phyloP scores from a whole-genome alignment of 1,284 basidiomycete genomes.

The Malassezia vespertilionis region DNA sequence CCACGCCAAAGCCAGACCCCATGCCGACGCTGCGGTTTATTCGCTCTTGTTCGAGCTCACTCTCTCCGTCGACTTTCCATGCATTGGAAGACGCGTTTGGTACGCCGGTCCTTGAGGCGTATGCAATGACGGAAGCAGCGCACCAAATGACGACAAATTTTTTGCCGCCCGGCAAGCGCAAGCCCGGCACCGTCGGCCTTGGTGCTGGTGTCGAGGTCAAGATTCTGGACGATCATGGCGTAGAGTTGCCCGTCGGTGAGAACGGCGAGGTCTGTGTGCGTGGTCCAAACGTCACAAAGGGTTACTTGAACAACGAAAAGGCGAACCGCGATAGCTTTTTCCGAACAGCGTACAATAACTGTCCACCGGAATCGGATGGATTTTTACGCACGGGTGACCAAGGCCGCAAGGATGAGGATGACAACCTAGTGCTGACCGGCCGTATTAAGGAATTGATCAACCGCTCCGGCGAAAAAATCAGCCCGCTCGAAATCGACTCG shows the following conservation, averaged over 20 bases:
- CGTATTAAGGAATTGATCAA: conserved; percentile 48
- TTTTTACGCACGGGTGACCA: conserved; percentile 58
- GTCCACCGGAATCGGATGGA: conserved; percentile 30
- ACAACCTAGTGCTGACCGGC: conserved; percentile 53
- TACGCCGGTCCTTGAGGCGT: conserved; percentile 52
- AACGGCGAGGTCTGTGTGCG: conserved; percentile 51
- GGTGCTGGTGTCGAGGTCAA: conserved; percentile 51
- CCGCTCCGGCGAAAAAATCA: conserved; percentile 58
- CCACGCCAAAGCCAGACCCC: conserved; percentile 45
- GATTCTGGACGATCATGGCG: conserved; percentile 48
- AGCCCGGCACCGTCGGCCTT: conserved; percentile 51
- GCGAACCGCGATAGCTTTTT: conserved; percentile 48
- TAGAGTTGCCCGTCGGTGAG: conserved; percentile 45
- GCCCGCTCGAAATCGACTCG: conserved; percentile 57
- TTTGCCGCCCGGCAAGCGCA: conserved; percentile 46
- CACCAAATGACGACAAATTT: conserved; percentile 51
- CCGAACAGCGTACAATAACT: conserved; percentile 32
- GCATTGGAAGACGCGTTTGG: conserved; percentile 50
- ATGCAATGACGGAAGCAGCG: conserved; percentile 49
- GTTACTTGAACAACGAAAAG: conserved; percentile 51
- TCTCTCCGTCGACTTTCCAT: conserved; percentile 50
- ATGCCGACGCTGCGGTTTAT: conserved; percentile 51
- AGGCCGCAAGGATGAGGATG: conserved; percentile 56
- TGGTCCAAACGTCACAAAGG: conserved; percentile 51
- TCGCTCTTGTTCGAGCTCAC: conserved; percentile 51